phyloP scores from a whole-genome alignment of 1,139 yeast genomes.

The Blastobotrys aristatus region DNA sequence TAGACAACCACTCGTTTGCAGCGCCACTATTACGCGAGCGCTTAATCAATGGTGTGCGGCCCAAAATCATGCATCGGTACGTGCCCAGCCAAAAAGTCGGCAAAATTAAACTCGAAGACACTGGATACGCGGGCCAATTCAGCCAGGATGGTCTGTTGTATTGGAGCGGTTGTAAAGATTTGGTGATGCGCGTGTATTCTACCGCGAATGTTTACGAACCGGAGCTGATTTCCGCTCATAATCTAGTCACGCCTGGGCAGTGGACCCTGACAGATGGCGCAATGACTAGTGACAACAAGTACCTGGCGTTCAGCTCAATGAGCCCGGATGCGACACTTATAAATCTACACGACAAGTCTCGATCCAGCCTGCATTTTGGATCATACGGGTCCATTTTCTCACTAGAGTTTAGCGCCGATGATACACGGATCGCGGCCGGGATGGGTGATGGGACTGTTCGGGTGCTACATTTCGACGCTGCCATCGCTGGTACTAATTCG shows the following conservation, averaged over 20 bases:
- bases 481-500: background rate
- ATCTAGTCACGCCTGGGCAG: conserved; percentile 16
- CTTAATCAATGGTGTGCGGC: background rate
- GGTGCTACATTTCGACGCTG: background rate
- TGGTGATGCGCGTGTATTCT: conserved; percentile 26
- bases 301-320: conserved; percentile 23
- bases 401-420: conserved; percentile 4
- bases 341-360: background rate
- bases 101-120: background rate
- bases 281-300: conserved; percentile 25
- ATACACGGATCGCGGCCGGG: conserved; percentile 2
- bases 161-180: conserved; percentile 29
- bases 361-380: background rate
- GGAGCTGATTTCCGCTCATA: conserved; percentile 13
- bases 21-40: background rate
- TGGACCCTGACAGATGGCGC: conserved; percentile 34
- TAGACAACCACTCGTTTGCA: background rate
- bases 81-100: background rate
- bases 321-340: conserved; percentile 20
- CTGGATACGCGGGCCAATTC: conserved; percentile 30
- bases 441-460: conserved; percentile 6
- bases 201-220: conserved; percentile 23
- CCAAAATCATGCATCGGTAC: background rate
- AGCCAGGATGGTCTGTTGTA: conserved; percentile 29
- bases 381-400: conserved; percentile 1